phyloP scores from a whole-genome alignment of 164 flowering plant genomes.

The Aristolochia californica region DNA sequence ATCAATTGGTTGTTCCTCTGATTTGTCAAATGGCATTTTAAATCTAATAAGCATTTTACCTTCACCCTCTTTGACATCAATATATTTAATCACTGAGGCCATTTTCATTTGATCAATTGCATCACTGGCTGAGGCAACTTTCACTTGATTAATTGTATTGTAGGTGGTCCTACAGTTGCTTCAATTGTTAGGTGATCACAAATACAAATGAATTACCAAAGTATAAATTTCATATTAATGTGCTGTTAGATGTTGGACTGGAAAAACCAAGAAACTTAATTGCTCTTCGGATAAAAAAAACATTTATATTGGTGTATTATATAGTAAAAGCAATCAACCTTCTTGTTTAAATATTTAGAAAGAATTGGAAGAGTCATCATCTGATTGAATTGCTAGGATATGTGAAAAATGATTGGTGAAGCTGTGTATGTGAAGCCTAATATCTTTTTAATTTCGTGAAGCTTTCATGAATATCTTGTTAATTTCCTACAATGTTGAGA shows the following conservation, averaged over 20 bases:
- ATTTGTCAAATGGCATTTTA: slow-evolving; percentile 42
- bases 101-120: neutral
- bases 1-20: slow-evolving; percentile 46
- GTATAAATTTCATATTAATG: neutral
- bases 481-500: too few relatives aligned
- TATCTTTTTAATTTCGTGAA: too few relatives aligned
- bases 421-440: too few relatives aligned
- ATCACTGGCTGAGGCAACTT: too few relatives aligned
- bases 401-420: too few relatives aligned
- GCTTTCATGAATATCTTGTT: too few relatives aligned
- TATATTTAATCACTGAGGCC: neutral
- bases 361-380: too few relatives aligned
- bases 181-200: neutral
- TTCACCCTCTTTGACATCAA: neutral
- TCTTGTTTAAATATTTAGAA: too few relatives aligned
- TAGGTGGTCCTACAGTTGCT: neutral
- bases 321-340: too few relatives aligned
- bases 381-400: too few relatives aligned
- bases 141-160: too few relatives aligned
- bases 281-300: neutral
- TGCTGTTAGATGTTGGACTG: neutral
- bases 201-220: neutral
- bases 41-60: slow-evolving; percentile 17
- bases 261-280: slow-evolving; percentile 14
- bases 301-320: too few relatives aligned